Base-by-base conservation (phyloP, 1,139 yeast genomes). In the Kodamaea arcana region DNA sequence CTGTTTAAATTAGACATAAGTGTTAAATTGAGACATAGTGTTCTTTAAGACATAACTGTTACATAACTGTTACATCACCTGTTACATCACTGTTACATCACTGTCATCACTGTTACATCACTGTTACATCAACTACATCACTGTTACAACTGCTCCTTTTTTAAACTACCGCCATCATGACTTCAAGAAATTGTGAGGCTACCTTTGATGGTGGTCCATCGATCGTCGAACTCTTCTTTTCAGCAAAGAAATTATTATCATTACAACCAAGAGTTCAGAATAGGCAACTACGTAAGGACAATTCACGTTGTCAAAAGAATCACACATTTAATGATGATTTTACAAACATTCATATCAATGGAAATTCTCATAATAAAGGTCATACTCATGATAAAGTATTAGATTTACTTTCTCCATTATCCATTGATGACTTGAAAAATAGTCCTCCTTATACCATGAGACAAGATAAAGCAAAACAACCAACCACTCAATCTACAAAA, bases 231-330 rank as follows among this genome's bases (percentile, higher is more conserved):
- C 60, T 69, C 31, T 65, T 68, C 43, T 51, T 58, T 50, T 67
- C 72, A 16, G 75, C 74, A 5, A 65, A 63, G 45, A 63, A 62
- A 43, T 53, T 69, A 29, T 50, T 69, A 33, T 50, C 64, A 16
- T 56, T 68, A 30, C 69, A 68, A 43, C 58, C 68, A 16, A 47
- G 75, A 35, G 66, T 68, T 29, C 70, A 65, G 40, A 68, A 69
- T 46, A 52, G 73, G 36, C 66, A 61, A 31, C 43, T 62, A 16
- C 54, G 75, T 29, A 65, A 65, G 42, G 63, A 62, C 21, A 64
- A 55, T 45, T 42, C 49, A 25, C 55, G 55, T 30, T 36, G 45
- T 22, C 60, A 53, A 33, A 43, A 41, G 26, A 29, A 17, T 21
- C 30, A 27, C 17, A 10, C 23, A 4, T 8, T 18, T 14, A n/a